phyloP scores from a whole-genome alignment of 139 green algal species.

The Trebouxia sp. region DNA sequence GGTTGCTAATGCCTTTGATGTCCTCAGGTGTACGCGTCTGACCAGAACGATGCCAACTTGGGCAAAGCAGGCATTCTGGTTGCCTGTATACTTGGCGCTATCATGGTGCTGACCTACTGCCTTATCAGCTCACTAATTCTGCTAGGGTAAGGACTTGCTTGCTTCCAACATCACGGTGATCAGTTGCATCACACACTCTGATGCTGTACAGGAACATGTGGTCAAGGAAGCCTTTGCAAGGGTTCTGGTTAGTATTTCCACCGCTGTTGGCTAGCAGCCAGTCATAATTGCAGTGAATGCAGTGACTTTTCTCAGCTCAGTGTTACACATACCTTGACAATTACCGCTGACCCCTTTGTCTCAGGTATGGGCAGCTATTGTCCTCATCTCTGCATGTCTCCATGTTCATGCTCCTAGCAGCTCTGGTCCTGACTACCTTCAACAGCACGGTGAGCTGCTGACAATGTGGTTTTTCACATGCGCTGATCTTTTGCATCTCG shows the following conservation, averaged over 20 bases:
- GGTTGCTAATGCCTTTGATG: too few species aligned
- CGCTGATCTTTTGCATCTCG: too few species aligned
- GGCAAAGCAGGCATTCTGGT: neutral
- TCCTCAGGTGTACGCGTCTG: neutral
- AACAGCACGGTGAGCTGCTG: constrained; percentile 3
- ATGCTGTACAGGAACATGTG: neutral
- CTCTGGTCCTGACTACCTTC: constrained; percentile 14
- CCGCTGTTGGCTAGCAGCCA: too few species aligned
- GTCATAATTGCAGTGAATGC: neutral
- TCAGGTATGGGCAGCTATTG: constrained; percentile 10
- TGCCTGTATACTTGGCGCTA: neutral
- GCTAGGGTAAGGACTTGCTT: neutral
- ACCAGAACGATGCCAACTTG: neutral
- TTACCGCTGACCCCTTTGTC: too few species aligned
- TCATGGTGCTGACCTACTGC: constrained; percentile 1
- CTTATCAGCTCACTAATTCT: constrained; percentile 1
- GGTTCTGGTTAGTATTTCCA: neutral
- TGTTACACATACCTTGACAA: too few species aligned
- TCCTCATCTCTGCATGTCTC: neutral
- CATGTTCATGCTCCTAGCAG: constrained; percentile 19
- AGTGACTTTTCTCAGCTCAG: too few species aligned
- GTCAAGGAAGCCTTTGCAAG: neutral
- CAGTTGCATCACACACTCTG: neutral
- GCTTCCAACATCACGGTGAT: neutral
- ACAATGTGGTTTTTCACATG: too few species aligned